Base-by-base conservation (phyloP, 2,329 filamentous ascomycete species). In the Monosporascus ibericus region DNA sequence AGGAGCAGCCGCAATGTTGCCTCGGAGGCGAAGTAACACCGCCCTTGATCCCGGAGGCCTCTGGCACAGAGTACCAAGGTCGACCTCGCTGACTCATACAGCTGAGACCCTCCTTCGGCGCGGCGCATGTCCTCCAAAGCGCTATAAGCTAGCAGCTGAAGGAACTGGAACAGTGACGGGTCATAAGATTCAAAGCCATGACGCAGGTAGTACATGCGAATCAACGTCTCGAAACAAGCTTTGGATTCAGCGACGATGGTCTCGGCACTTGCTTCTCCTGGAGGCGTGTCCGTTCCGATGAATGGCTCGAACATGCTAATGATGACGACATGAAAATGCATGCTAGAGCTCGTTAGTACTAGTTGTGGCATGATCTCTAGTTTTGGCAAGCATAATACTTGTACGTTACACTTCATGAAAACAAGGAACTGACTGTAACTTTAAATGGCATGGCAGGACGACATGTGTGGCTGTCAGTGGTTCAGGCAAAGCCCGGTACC, bases 241-340 rank as follows among this genome's bases (percentile, higher is more conserved):
- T 59, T 62, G 9, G 63, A 60, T 9, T 58, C 40, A 14, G 25
- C 25, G 17, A 65, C 53, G 14, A 64, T 55, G 6, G 39, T 40
- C 17, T 18, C 50, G 5, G 56, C 57, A 7, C 49, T 51, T 2
- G 47, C 55, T 17, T 55, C 53, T 1, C 48, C 44, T 18, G 51
- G 53, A 42, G 53, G 34, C 27, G 52, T 51, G 30, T 52, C 54
- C 40, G 54, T 50, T 17, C 56, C 52, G 48, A 54, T 39, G 30
- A 59, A 58, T 9, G 60, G 62, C 18, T 63, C 64, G 50, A 65
- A 71, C 1, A 72, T 56, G 2, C 59, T 58, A 34, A 70, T 65
- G 9, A 70, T 56, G n/a, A 70, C 60, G n/a, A 62, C 55, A 48
- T 73, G 65, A 44, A 70, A 68, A 44, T 71, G 66, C 56, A 71